Evolutionary conservation across 306 rosid species (phyloP).

Genomic region (Dalbergia cultrata): DNA sequence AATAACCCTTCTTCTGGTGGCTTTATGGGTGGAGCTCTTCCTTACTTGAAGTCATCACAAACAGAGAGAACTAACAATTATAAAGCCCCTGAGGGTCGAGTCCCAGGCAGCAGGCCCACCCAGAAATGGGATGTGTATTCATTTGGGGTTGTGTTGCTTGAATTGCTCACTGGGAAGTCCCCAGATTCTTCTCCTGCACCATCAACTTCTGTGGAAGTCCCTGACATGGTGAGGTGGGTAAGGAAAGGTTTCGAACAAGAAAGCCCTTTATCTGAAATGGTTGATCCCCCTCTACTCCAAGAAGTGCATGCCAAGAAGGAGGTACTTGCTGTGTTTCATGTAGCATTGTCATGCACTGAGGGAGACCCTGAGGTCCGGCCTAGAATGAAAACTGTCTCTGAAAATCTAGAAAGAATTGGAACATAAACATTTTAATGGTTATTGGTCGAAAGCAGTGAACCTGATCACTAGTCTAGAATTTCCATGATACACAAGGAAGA

Average conservation of each 20-base stretch:
- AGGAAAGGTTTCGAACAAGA: conserved; percentile 93
- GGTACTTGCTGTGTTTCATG: conserved; percentile 86
- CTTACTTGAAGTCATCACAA: conserved; percentile 76
- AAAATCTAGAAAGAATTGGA: conserved; percentile 84
- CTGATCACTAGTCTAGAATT: conserved; percentile 28
- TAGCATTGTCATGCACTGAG: conserved; percentile 89
- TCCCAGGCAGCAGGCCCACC: conserved; percentile 71
- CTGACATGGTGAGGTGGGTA: conserved; percentile 92
- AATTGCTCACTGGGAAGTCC: conserved; percentile 90
- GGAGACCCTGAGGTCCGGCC: conserved; percentile 90
- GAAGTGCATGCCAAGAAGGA: conserved; percentile 95
- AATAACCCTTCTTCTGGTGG: conserved; percentile 93
- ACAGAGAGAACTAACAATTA: conserved; percentile 80
- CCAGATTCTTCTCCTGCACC: conserved; percentile 91
- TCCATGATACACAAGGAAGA: background rate
- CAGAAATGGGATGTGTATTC: conserved; percentile 97
- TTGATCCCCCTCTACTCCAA: conserved; percentile 82
- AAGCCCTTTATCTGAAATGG: conserved; percentile 89
- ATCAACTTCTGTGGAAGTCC: conserved; percentile 82
- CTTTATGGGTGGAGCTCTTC: conserved; percentile 90
- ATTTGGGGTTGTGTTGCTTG: conserved; percentile 86
- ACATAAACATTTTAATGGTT: conserved; percentile 32
- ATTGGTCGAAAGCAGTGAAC: conserved; percentile 26
- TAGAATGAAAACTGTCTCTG: conserved; percentile 90
- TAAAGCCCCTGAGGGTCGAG: conserved; percentile 85